Evolutionary conservation across 2,329 filamentous ascomycete genomes (phyloP), one percentile per base, ranked within the genome.

Genomic region (Keithomyces neogunnii): DNA sequence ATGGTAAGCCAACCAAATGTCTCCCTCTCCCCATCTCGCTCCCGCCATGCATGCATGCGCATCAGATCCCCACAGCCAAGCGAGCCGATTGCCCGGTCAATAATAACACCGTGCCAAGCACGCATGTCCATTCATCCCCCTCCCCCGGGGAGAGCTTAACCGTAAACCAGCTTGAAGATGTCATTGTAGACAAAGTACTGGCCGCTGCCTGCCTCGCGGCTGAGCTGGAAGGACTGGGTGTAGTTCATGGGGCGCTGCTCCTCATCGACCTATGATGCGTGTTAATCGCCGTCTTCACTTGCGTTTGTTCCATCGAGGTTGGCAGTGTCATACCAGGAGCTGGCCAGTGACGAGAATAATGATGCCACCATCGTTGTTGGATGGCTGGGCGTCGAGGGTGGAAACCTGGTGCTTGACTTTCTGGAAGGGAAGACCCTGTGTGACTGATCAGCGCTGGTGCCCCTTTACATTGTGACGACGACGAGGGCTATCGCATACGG

Each of bases 141-240:
- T 30, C 28, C 26, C 26, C 28, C 6, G 33, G 28, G 19, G 11
- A 35, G 11, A 47, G 9, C 10, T 49, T 73, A 81, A 66, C 71
- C 76, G 71, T 88, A 92, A 60, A 96, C 81, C 56, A 97, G 81
- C 73, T 88, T 88, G 84, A 97, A 97, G 68, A 97, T 74, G 70
- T 97, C 92, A 77, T 97, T 96, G 75, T 85, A 85, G 67, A 97
- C 87, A 69, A 82, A 96, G 76, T 86, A 96, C 72, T 78, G 83
- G 61, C 83, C 85, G 31, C 35, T 53, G 49, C 71, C 71, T 48
- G 71, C 71, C 51, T 89, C 86, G 55, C 82, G 84, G 58, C 82
- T 71, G 56, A 97, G 85, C 71, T 95, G 87, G 81, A 97, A 97
- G 51, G 81, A 74, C 74, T 97, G 91, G 51, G 85, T 85, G 74